These are phyloP conservation scores for Fusarium verrucosum DNA, from an alignment of 2,329 filamentous ascomycete genomes.

Conservation along the genomic window DNA sequence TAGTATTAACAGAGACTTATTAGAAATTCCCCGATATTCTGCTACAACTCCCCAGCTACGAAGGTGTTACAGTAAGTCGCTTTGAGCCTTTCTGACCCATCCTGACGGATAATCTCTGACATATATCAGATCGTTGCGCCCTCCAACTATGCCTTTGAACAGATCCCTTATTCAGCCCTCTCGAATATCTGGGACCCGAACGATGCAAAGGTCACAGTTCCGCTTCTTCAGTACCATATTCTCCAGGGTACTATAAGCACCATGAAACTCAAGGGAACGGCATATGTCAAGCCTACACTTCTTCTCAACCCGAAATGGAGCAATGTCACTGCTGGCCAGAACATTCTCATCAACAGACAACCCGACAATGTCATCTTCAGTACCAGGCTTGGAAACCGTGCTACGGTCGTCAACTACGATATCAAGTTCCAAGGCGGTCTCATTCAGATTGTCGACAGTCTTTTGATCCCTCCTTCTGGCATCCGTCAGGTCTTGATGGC, in stretches of 20 bases:
- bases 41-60: conserved; percentile 54
- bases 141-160: conserved; percentile 65
- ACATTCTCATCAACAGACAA: conserved; percentile 57
- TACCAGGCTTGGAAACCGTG: conserved; percentile 58
- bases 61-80: conserved; percentile 56
- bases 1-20: neutral
- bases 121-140: conserved; percentile 62
- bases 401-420: conserved; percentile 55
- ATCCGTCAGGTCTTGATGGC: conserved; percentile 61
- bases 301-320: conserved; percentile 55
- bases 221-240: conserved; percentile 70
- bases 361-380: conserved; percentile 58
- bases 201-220: conserved; percentile 55
- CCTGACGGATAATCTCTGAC: neutral
- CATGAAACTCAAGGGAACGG: conserved; percentile 50
- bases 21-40: conserved; percentile 59
- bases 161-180: conserved; percentile 62
- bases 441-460: conserved; percentile 62
- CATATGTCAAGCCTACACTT: conserved; percentile 55
- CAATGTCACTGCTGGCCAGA: conserved; percentile 61
- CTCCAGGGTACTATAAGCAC: conserved; percentile 60
- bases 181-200: conserved; percentile 57
- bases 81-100: no score
- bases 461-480: conserved; percentile 59
- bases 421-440: conserved; percentile 59